Conservation (phyloP, 306 rosid species). For the Sindora glabra region DNA sequence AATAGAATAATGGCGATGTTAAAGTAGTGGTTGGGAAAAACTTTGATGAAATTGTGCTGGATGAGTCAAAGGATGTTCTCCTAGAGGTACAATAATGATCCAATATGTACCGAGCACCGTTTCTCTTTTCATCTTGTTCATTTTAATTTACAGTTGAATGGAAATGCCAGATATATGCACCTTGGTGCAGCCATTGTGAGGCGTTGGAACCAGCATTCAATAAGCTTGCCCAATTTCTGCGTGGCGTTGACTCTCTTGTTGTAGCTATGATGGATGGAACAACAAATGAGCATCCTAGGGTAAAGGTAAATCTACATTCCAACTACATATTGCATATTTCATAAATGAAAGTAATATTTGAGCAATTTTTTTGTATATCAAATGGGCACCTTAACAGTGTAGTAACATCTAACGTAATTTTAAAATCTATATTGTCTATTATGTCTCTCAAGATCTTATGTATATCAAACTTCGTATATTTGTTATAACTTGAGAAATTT, state of each 20-base stretch:
- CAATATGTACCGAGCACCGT: neutral
- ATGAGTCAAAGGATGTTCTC: constrained; percentile 96
- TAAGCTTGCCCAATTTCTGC: constrained; percentile 90
- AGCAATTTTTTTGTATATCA: too few species aligned
- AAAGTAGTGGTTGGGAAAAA: constrained; percentile 89
- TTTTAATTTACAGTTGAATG: neutral
- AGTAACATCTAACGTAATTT: too few species aligned
- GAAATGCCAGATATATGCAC: constrained; percentile 81
- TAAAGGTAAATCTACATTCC: constrained; percentile 54
- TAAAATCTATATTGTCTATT: too few species aligned
- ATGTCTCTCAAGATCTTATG: too few species aligned
- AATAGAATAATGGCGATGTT: constrained; percentile 82
- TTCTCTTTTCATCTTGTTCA: constrained; percentile 9
- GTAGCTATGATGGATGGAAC: constrained; percentile 99
- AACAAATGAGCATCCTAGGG: constrained; percentile 96
- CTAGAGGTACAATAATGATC: constrained; percentile 59
- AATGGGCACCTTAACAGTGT: too few species aligned
- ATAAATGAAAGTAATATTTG: too few species aligned
- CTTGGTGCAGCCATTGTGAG: constrained; percentile 99
- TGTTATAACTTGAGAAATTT: neutral
- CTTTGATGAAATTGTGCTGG: constrained; percentile 88
- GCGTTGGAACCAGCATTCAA: constrained; percentile 81
- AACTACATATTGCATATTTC: neutral
- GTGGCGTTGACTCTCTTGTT: constrained; percentile 65
- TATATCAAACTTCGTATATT: too few species aligned